Conservation (phyloP, 768 basidiomycete genomes). For the Boletus vinaceobasis region DNA sequence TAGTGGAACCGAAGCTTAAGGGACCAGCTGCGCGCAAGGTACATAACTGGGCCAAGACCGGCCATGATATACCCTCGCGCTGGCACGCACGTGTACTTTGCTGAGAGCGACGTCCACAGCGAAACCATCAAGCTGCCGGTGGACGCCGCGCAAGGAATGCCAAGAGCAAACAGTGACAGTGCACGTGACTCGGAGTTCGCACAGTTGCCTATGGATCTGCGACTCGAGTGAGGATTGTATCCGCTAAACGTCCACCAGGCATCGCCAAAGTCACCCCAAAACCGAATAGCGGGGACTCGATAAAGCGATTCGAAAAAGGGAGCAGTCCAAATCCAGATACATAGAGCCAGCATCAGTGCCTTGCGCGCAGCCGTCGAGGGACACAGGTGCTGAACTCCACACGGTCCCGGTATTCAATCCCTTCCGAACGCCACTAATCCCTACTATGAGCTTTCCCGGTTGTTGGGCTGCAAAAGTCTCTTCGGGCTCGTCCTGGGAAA, state of each 20-base stretch:
- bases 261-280: background rate
- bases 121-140: too few relatives aligned
- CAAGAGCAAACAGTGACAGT: too few relatives aligned
- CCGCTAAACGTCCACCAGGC: background rate
- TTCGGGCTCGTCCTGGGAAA: background rate
- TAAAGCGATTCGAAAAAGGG: background rate
- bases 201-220: background rate
- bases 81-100: background rate
- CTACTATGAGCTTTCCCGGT: too few relatives aligned
- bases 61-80: background rate
- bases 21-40: background rate
- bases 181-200: background rate
- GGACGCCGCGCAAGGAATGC: too few relatives aligned
- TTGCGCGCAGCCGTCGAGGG: background rate
- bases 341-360: background rate
- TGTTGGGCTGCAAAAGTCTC: background rate
- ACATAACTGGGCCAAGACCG: too few relatives aligned
- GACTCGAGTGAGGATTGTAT: background rate
- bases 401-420: too few relatives aligned
- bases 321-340: background rate
- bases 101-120: too few relatives aligned
- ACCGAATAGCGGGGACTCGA: too few relatives aligned
- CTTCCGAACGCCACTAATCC: too few relatives aligned
- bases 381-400: background rate
- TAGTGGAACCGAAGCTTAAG: too few relatives aligned